phyloP scores from a whole-genome alignment of 495 filamentous ascomycete genomes.

The Bombardia bombarda region DNA sequence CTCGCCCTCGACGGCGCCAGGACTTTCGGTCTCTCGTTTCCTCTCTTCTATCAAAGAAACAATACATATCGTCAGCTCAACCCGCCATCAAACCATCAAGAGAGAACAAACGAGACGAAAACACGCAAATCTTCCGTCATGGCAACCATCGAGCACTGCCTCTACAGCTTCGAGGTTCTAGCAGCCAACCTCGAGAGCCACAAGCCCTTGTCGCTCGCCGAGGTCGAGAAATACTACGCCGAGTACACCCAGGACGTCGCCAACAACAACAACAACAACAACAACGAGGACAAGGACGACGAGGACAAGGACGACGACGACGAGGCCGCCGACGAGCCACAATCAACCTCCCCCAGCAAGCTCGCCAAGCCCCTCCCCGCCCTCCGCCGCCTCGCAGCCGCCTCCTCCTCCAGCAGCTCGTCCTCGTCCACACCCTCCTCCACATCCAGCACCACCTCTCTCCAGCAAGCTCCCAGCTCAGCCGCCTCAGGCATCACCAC shows the following conservation, averaged over 20 bases:
- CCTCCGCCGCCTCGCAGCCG: conserved; percentile 26
- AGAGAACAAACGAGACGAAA: no score
- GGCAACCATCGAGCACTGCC: conserved; percentile 77
- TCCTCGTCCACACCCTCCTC: conserved; percentile 17
- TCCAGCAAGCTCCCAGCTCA: conserved; percentile 13
- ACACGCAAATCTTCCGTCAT: conserved; percentile 45
- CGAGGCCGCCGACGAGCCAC: conserved; percentile 1
- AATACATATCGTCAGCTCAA: no score
- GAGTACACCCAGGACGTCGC: conserved; percentile 32
- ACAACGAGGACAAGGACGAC: conserved; percentile 7
- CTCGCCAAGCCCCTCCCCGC: conserved; percentile 31
- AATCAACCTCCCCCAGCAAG: conserved; percentile 12
- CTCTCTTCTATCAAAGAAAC: no score
- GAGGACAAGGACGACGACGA: conserved; percentile 12
- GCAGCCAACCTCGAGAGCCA: conserved; percentile 38
- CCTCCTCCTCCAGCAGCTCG: conserved; percentile 14
- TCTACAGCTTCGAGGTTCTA: conserved; percentile 87
- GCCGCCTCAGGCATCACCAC: conserved; percentile 16
- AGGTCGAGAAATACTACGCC: conserved; percentile 68
- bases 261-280: conserved; percentile 14
- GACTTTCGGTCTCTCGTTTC: background rate
- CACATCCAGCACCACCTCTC: conserved; percentile 17
- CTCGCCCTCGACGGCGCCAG: background rate
- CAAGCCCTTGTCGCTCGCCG: conserved; percentile 43
- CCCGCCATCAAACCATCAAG: no score